Evolutionary conservation across 1,284 basidiomycete species (phyloP).

Genomic region (Afroboletus lepidellus): DNA sequence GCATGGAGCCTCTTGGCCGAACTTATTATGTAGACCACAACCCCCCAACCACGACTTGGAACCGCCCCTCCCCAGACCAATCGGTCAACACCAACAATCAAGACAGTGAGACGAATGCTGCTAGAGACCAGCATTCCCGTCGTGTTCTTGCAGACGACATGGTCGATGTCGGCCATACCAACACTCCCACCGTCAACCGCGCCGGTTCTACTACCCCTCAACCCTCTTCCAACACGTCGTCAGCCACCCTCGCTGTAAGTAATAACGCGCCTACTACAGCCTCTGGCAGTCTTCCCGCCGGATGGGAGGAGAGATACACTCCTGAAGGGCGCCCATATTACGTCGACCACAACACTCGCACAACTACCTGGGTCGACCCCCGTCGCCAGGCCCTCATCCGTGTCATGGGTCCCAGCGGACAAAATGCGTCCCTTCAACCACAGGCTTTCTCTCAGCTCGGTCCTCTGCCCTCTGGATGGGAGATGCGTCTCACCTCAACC

Average conservation of each 20-base stretch:
- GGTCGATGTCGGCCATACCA: conserved; percentile 51
- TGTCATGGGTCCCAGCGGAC: conserved; percentile 86
- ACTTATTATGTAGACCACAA: conserved; percentile 96
- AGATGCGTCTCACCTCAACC: conserved; percentile 94
- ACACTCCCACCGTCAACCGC: conserved; percentile 36
- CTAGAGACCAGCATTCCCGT: conserved; percentile 75
- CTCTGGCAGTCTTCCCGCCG: conserved; percentile 80
- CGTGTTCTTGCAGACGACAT: conserved; percentile 80
- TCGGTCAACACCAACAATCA: conserved; percentile 53
- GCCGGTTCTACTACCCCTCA: conserved; percentile 36
- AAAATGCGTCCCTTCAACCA: conserved; percentile 78
- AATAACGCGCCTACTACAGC: conserved; percentile 72
- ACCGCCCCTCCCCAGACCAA: conserved; percentile 61
- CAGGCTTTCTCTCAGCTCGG: conserved; percentile 90
- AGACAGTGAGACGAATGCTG: conserved; percentile 63
- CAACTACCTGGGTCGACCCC: conserved; percentile 95
- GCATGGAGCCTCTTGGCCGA: too few relatives aligned
- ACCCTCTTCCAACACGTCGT: conserved; percentile 30
- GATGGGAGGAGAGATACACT: conserved; percentile 95
- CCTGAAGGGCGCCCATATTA: conserved; percentile 94
- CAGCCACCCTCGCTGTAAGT: conserved; percentile 47
- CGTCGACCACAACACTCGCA: conserved; percentile 92
- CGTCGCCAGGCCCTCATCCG: conserved; percentile 87
- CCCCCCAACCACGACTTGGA: conserved; percentile 92
- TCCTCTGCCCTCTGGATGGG: conserved; percentile 92